phyloP scores from a whole-genome alignment of 2,329 filamentous ascomycete genomes.

The Sarocladiaceae sp. region DNA sequence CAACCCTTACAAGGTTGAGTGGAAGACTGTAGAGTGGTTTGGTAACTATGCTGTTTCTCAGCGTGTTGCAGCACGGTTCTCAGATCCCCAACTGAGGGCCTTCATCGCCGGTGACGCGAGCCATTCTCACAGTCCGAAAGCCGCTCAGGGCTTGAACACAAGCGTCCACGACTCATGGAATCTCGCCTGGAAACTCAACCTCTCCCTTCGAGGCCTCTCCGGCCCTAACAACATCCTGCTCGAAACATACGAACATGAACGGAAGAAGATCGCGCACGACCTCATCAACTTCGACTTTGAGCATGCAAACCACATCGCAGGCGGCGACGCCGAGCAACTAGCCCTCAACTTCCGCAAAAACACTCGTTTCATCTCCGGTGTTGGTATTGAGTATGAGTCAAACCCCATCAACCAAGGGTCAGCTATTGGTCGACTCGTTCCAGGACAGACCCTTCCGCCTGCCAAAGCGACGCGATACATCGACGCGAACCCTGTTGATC shows the following conservation, averaged over 20 bases:
- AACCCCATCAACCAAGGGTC: constrained; percentile 45
- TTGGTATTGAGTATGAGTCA: constrained; percentile 58
- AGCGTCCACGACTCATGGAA: constrained; percentile 61
- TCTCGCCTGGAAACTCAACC: constrained; percentile 47
- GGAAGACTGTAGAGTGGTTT: constrained; percentile 65
- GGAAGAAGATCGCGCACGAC: constrained; percentile 57
- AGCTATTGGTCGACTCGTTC: constrained; percentile 43
- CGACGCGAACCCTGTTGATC: constrained; percentile 72
- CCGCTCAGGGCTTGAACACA: constrained; percentile 65
- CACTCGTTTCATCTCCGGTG: constrained; percentile 68
- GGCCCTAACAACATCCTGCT: constrained; percentile 43
- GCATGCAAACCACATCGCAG: constrained; percentile 54
- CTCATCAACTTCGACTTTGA: constrained; percentile 56
- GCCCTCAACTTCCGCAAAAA: constrained; percentile 68
- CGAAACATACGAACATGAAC: constrained; percentile 58
- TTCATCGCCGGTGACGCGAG: constrained; percentile 69
- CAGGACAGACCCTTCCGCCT: constrained; percentile 57
- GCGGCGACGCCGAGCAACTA: constrained; percentile 58
- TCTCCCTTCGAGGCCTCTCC: constrained; percentile 51
- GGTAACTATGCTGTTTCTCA: constrained; percentile 69
- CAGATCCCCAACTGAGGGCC: constrained; percentile 55
- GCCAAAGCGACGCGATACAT: constrained; percentile 70
- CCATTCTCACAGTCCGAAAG: constrained; percentile 69
- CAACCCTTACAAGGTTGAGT: constrained; percentile 51
- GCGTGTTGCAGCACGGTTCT: constrained; percentile 66